Base-by-base conservation (phyloP, 192 early-diverging fungal genomes). In the Thamnidium elegans region DNA sequence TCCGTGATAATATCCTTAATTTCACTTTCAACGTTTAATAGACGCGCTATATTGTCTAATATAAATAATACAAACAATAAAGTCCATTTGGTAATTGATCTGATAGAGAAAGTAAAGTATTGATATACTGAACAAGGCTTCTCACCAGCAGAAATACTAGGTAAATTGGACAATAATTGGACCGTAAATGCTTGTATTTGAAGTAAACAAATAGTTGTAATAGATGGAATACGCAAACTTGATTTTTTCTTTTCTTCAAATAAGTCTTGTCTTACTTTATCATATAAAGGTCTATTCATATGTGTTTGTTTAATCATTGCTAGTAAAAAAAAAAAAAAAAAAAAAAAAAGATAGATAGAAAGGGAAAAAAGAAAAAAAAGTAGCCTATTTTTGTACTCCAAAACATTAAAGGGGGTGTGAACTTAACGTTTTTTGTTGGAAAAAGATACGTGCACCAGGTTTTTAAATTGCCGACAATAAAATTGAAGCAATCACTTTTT, bases 191-290 rank as follows among this genome's bases (percentile, higher is more conserved):
- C 43, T 45, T 59, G 42, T 4, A 59, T 7, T 45, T 59, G 58
- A 45, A 59, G 43, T 45, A 59, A 42, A 23, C 32, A 59, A 43
- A 59, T 44, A 7, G 58, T 45, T 45, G 58, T 59, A 23, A 45
- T 59, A 7, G 58, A 56, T 20, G 55, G 55, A 34, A 56, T 39
- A 9, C 17, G 31, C 17, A 39, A 39, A 6, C 36, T 39, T 9
- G 36, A 9, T 10, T 39, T 39, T 6, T 39, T 39, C 9, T 39
- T 39, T 30, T 56, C 55, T 17, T 36, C 55, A 56, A 56, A 56
- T 10, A 56, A 17, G 9, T 56, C 55, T 9, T 36, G 30, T 17
- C 32, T 36, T 17, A 39, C 55, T 19, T 34, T 56, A 39, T 56
- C 55, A 9, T 56, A 56, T 11, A 56, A 4, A 9, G 55, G 32